These are phyloP conservation scores for Ampelomyces quisqualis DNA, from an alignment of 2,329 filamentous ascomycete genomes.

Conservation along the genomic window DNA sequence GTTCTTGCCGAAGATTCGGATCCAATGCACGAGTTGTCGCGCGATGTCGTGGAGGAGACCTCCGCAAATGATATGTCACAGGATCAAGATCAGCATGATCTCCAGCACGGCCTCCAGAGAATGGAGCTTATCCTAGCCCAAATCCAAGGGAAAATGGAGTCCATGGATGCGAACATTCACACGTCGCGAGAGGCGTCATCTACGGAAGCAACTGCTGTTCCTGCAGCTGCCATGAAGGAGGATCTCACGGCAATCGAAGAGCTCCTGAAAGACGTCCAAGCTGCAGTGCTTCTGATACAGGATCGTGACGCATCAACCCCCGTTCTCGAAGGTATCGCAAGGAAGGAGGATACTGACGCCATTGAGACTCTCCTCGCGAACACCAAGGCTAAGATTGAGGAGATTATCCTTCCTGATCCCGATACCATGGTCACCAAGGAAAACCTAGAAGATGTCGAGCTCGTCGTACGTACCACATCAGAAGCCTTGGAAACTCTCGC, in stretches of 20 bases:
- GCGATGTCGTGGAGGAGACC: slow-evolving; percentile 26
- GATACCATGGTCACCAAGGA: slow-evolving; percentile 67
- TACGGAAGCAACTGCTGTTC: slow-evolving; percentile 25
- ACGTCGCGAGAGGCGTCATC: slow-evolving; percentile 44
- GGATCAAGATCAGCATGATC: slow-evolving; percentile 62
- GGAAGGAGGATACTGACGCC: slow-evolving; percentile 82
- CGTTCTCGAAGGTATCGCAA: slow-evolving; percentile 57
- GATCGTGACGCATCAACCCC: slow-evolving; percentile 28
- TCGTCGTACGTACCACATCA: slow-evolving; percentile 71
- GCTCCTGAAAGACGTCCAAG: slow-evolving; percentile 59
- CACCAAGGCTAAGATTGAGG: slow-evolving; percentile 84
- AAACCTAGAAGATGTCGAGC: slow-evolving; percentile 63
- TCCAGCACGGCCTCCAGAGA: slow-evolving; percentile 70
- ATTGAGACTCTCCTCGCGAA: slow-evolving; percentile 89
- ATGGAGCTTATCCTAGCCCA: slow-evolving; percentile 82
- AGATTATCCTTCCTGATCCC: slow-evolving; percentile 65
- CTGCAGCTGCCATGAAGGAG: slow-evolving; percentile 49
- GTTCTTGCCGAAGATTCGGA: slow-evolving; percentile 55
- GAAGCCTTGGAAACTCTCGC: slow-evolving; percentile 68
- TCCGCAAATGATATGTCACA: too few relatives aligned
- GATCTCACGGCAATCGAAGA: slow-evolving; percentile 54
- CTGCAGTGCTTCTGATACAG: slow-evolving; percentile 49
- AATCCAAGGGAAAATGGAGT: slow-evolving; percentile 80
- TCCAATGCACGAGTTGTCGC: slow-evolving; percentile 43
- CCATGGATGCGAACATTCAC: slow-evolving; percentile 61